Conservation (phyloP, 768 basidiomycete species). For the Mycena filopes region DNA sequence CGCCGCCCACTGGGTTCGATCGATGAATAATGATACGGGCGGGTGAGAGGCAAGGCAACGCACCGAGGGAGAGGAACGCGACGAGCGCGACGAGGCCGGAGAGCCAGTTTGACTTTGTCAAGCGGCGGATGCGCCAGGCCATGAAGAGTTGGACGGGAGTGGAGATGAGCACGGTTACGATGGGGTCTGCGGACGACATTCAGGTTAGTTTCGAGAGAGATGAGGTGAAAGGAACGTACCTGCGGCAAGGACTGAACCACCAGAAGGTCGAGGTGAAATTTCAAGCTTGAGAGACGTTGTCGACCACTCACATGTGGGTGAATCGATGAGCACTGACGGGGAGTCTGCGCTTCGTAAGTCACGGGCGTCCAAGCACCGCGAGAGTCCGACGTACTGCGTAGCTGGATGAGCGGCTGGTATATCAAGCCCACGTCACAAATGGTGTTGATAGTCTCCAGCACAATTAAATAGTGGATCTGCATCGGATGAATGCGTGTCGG, state of each 20-base stretch:
- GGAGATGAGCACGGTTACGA: slow-evolving; percentile 31
- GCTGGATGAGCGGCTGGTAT: slow-evolving; percentile 28
- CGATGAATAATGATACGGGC: not conserved
- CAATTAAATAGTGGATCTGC: slow-evolving; percentile 28
- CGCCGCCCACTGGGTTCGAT: slow-evolving; percentile 11
- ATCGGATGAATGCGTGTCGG: not conserved
- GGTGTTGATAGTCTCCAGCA: slow-evolving; percentile 29
- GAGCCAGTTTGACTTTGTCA: slow-evolving; percentile 23
- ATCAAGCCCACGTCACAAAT: slow-evolving; percentile 24
- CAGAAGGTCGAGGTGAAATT: not conserved
- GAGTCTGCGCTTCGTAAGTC: slow-evolving; percentile 3
- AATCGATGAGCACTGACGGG: not conserved
- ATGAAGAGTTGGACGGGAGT: slow-evolving; percentile 32
- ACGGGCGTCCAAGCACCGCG: too few species aligned
- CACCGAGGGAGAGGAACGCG: slow-evolving; percentile 23
- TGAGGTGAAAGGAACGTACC: not conserved
- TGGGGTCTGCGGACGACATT: slow-evolving; percentile 14
- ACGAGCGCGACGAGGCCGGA: slow-evolving; percentile 17
- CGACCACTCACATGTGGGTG: slow-evolving; percentile 9
- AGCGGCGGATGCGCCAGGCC: slow-evolving; percentile 28
- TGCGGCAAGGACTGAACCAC: slow-evolving; percentile 9
- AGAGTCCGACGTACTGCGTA: slow-evolving; percentile 11
- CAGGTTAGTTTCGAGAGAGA: not conserved
- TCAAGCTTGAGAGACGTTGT: not conserved
- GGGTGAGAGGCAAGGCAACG: not conserved